Conservation (phyloP, 1,284 basidiomycete genomes). For the Mycosarcoma mackinlayi region DNA sequence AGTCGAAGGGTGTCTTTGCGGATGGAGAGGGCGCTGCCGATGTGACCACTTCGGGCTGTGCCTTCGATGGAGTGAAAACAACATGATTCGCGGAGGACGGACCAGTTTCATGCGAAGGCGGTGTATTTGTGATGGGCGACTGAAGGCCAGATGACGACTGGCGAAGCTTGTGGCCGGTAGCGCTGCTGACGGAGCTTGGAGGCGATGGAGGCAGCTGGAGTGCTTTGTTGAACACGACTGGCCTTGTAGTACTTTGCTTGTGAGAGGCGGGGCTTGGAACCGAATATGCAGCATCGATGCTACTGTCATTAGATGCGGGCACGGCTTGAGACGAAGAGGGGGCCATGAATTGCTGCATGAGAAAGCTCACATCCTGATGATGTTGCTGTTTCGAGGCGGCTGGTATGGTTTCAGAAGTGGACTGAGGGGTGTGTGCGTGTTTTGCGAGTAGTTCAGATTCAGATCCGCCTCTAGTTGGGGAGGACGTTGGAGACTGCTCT, state of each 20-base stretch:
- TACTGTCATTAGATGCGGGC: constrained; percentile 4
- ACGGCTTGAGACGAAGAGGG: constrained; percentile 11
- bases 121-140: constrained; percentile 15
- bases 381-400: constrained; percentile 5
- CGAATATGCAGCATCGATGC: constrained; percentile 3
- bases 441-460: not conserved
- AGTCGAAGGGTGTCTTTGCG: constrained; percentile 34
- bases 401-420: constrained; percentile 6
- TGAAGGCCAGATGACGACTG: constrained; percentile 13
- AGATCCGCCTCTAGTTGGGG: not conserved
- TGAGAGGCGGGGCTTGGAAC: not conserved
- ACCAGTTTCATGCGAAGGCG: constrained; percentile 2
- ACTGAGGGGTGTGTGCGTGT: too few species aligned
- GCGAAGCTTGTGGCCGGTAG: constrained; percentile 6
- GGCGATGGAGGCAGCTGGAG: constrained; percentile 38
- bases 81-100: not conserved
- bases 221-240: constrained; percentile 19
- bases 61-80: not conserved
- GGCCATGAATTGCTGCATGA: constrained; percentile 40
- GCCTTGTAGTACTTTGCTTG: not conserved
- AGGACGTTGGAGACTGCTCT: not conserved
- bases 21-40: constrained; percentile 11
- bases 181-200: constrained; percentile 40
- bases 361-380: constrained; percentile 14
- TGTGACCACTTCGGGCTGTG: not conserved